Conservation (phyloP, 495 filamentous ascomycete species). For the Pyrenula massariospora region DNA sequence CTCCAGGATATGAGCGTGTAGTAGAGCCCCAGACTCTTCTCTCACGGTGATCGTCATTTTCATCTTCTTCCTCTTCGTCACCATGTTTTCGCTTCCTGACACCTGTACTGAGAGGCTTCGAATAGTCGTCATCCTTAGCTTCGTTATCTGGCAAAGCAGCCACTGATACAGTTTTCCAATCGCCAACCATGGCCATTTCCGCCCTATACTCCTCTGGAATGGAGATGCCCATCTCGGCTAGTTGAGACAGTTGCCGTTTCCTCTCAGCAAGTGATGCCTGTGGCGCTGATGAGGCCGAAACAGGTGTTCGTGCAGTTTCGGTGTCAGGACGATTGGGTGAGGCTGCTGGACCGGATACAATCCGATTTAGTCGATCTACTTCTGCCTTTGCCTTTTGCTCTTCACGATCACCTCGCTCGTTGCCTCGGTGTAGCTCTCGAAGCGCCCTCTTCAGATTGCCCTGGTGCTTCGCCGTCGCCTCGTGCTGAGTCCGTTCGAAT, state of each 20-base stretch:
- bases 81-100: constrained; percentile 59
- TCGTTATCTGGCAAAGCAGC: constrained; percentile 32
- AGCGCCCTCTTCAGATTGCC: constrained; percentile 79
- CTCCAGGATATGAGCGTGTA: constrained; percentile 51
- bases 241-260: constrained; percentile 74
- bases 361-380: constrained; percentile 72
- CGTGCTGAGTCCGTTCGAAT: constrained; percentile 81
- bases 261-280: constrained; percentile 51
- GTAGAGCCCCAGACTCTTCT: constrained; percentile 66
- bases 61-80: constrained; percentile 40
- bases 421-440: constrained; percentile 69
- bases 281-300: constrained; percentile 6
- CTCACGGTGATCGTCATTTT: constrained; percentile 50
- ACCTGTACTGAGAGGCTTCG: constrained; percentile 25
- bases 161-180: constrained; percentile 70
- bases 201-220: constrained; percentile 69
- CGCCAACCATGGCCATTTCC: constrained; percentile 80
- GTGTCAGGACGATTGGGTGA: constrained; percentile 16
- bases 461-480: constrained; percentile 82
- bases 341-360: constrained; percentile 39
- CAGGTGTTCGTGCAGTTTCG: constrained; percentile 7
- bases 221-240: constrained; percentile 76
- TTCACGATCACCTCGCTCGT: constrained; percentile 67
- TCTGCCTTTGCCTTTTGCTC: constrained; percentile 74
- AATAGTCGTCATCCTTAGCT: constrained; percentile 17